phyloP scores from a whole-genome alignment of 2,329 filamentous ascomycete genomes.

The Setomelanomma holmii region DNA sequence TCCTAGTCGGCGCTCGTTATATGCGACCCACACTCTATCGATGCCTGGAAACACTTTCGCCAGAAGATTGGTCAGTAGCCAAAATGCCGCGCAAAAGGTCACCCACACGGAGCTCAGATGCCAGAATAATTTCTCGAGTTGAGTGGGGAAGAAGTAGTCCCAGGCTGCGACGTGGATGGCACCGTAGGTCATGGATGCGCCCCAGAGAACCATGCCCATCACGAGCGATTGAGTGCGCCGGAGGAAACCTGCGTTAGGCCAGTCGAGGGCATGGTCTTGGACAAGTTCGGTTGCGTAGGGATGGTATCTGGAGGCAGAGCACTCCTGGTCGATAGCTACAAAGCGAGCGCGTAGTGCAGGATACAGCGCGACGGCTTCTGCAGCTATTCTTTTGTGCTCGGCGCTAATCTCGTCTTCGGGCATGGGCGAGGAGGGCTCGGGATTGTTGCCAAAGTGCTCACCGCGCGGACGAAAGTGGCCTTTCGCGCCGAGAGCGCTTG shows the following conservation, averaged over 20 bases:
- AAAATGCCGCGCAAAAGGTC: slow-evolving; percentile 25
- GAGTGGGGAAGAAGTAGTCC: slow-evolving; percentile 24
- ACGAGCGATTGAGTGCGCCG: slow-evolving; percentile 17
- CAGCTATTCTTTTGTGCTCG: neutral
- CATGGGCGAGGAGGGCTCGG: neutral
- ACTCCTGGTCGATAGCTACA: neutral
- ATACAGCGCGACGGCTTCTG: neutral
- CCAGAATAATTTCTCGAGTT: slow-evolving; percentile 27
- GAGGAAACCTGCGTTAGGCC: slow-evolving; percentile 28
- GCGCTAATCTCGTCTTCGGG: neutral
- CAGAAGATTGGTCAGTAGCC: slow-evolving; percentile 21
- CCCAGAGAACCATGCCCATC: slow-evolving; percentile 24
- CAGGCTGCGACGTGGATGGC: slow-evolving; percentile 31
- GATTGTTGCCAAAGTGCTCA: neutral
- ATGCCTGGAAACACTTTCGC: slow-evolving; percentile 13
- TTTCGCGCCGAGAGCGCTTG: neutral
- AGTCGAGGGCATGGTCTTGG: slow-evolving; percentile 16
- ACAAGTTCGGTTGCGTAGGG: slow-evolving; percentile 11
- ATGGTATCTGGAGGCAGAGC: neutral
- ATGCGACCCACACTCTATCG: slow-evolving; percentile 18
- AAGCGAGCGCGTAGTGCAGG: slow-evolving; percentile 2
- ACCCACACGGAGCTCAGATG: slow-evolving; percentile 20
- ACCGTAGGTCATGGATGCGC: slow-evolving; percentile 25
- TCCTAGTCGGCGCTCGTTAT: slow-evolving; percentile 10
- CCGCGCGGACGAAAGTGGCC: neutral